Conservation (phyloP, 2,329 filamentous ascomycete genomes). For the Hyphodiscus sp. region DNA sequence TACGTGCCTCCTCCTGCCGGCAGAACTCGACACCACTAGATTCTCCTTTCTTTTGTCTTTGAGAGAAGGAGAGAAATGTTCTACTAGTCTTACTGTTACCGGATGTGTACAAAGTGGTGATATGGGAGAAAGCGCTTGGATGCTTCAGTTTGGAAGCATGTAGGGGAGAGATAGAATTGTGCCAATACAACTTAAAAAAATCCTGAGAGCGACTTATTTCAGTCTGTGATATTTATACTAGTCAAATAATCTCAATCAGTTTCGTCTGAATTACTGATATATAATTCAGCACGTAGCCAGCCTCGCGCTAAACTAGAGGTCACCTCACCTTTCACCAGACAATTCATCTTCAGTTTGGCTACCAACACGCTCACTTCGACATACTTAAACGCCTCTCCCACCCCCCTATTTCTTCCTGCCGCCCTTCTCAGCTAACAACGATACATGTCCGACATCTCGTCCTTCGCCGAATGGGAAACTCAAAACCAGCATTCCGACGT, state of each 20-base stretch:
- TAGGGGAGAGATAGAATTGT: slow-evolving; percentile 27
- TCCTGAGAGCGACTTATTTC: background rate
- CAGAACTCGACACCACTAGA: slow-evolving; percentile 18
- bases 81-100: slow-evolving; percentile 28
- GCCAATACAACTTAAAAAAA: slow-evolving; percentile 22
- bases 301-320: background rate
- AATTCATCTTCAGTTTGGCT: background rate
- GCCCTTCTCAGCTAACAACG: background rate
- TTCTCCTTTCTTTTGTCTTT: slow-evolving; percentile 23
- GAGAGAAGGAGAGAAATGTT: slow-evolving; percentile 23
- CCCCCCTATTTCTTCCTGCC: background rate
- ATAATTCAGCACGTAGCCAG: background rate
- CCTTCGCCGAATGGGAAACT: slow-evolving; percentile 1
- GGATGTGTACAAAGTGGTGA: slow-evolving; percentile 25
- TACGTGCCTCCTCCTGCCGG: slow-evolving; percentile 63
- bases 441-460: background rate
- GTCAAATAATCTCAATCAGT: too few relatives aligned
- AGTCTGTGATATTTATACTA: background rate
- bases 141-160: slow-evolving; percentile 22
- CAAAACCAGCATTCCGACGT: background rate
- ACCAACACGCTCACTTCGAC: too few relatives aligned
- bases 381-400: too few relatives aligned
- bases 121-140: slow-evolving; percentile 12
- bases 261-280: background rate
- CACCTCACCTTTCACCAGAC: background rate